phyloP scores from a whole-genome alignment of 2,329 filamentous ascomycete species.

The Exophiala sideris region DNA sequence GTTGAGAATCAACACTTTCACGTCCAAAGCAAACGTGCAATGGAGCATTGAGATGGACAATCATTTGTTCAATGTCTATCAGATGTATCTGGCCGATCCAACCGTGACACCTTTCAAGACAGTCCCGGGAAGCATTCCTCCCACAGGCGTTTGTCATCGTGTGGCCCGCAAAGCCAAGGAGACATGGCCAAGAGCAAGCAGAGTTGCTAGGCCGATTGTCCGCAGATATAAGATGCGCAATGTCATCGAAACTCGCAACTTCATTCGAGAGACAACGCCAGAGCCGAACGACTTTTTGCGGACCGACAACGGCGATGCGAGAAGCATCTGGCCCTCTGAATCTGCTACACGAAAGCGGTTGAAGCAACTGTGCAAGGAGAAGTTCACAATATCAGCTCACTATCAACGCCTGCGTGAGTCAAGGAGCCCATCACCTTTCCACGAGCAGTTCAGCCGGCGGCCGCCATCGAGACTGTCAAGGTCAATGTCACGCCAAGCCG shows the following conservation, averaged over 20 bases:
- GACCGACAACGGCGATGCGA: constrained; percentile 27
- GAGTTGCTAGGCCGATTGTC: constrained; percentile 29
- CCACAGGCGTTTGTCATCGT: constrained; percentile 61
- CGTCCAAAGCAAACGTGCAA: constrained; percentile 29
- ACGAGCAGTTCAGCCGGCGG: constrained; percentile 35
- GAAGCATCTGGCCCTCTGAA: constrained; percentile 55
- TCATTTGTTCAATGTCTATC: constrained; percentile 64
- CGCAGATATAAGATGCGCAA: constrained; percentile 27
- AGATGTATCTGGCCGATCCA: constrained; percentile 63
- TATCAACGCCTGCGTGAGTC: constrained; percentile 61
- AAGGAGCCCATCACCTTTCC: constrained; percentile 59
- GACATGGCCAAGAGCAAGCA: constrained; percentile 51
- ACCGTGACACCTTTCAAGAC: constrained; percentile 66
- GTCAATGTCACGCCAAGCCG: constrained; percentile 22
- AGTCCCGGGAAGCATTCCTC: constrained; percentile 60
- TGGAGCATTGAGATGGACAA: constrained; percentile 65
- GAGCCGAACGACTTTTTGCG: constrained; percentile 28
- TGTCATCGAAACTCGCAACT: constrained; percentile 23
- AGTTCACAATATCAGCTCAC: constrained; percentile 60
- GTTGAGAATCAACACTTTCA: constrained; percentile 29
- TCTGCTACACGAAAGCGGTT: constrained; percentile 57
- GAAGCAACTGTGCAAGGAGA: constrained; percentile 58
- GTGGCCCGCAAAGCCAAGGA: constrained; percentile 60
- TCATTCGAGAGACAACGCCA: constrained; percentile 24
- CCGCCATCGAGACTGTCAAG: constrained; percentile 29